These are phyloP conservation scores for Colletotrichum spinosum DNA, from an alignment of 2,329 filamentous ascomycete genomes.

Conservation along the genomic window DNA sequence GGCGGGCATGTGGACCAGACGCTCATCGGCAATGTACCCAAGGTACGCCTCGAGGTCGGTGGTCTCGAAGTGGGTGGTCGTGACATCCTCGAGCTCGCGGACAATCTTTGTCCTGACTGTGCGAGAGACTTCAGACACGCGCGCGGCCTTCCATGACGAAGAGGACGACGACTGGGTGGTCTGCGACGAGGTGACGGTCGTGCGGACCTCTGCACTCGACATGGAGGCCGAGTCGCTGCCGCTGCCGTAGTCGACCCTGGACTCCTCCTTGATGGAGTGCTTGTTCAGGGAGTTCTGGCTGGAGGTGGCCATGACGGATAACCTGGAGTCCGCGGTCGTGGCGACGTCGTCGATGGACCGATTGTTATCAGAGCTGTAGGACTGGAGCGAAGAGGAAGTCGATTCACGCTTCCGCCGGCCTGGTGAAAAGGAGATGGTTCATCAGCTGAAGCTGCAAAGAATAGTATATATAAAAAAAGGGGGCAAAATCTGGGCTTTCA, in stretches of 20 bases:
- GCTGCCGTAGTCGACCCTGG: neutral
- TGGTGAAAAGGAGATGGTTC: neutral
- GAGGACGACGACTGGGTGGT: neutral
- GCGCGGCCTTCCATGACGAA: neutral
- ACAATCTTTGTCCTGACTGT: slow-evolving; percentile 12
- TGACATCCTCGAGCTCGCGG: slow-evolving; percentile 29
- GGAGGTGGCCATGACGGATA: slow-evolving; percentile 11
- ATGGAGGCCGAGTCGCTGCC: slow-evolving; percentile 26
- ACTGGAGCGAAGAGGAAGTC: slow-evolving; percentile 26
- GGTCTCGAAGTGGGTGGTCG: slow-evolving; percentile 14
- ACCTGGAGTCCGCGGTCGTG: slow-evolving; percentile 11
- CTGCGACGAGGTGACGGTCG: neutral
- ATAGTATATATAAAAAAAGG: neutral
- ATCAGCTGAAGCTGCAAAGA: neutral
- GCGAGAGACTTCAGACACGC: slow-evolving; percentile 18
- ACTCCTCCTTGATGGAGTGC: slow-evolving; percentile 20
- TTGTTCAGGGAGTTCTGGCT: slow-evolving; percentile 16
- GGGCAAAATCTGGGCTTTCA: neutral
- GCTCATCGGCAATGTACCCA: slow-evolving; percentile 51
- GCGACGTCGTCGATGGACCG: slow-evolving; percentile 18
- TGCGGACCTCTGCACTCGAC: slow-evolving; percentile 13
- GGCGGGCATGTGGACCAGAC: slow-evolving; percentile 54
- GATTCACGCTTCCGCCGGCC: slow-evolving; percentile 31
- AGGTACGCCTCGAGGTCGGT: slow-evolving; percentile 44
- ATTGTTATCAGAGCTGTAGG: slow-evolving; percentile 3